phyloP scores from a whole-genome alignment of 768 basidiomycete species.

The Lactarius sp. region DNA sequence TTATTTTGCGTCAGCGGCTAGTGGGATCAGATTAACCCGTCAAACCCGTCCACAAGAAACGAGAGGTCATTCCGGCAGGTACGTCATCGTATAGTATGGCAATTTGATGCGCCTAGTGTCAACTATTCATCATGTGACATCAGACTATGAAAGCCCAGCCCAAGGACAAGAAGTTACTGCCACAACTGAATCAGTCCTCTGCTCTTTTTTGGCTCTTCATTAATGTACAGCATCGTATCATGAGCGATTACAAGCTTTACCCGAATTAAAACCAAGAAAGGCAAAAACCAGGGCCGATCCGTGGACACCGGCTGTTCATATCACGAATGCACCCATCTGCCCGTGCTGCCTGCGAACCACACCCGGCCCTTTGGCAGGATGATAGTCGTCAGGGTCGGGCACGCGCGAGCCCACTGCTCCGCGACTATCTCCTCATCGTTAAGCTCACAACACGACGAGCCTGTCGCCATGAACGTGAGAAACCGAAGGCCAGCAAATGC shows the following conservation, averaged over 20 bases:
- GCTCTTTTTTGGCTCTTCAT: neutral
- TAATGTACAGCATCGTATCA: neutral
- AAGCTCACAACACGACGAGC: constrained; percentile 21
- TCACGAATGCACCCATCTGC: constrained; percentile 18
- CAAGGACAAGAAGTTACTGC: too few species aligned
- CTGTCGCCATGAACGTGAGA: constrained; percentile 56
- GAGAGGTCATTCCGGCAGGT: too few species aligned
- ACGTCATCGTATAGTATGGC: too few species aligned
- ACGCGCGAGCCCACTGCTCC: constrained; percentile 49
- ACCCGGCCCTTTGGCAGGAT: constrained; percentile 59
- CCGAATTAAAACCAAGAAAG: neutral
- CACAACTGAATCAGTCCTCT: too few species aligned
- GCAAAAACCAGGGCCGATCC: neutral
- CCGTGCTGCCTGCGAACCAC: constrained; percentile 43
- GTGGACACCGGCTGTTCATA: neutral
- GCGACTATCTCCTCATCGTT: constrained; percentile 49
- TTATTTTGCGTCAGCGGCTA: too few species aligned
- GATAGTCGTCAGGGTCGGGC: constrained; percentile 58
- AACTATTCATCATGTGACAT: too few species aligned
- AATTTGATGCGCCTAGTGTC: too few species aligned
- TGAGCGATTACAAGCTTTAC: neutral
- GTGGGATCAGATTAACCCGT: too few species aligned
- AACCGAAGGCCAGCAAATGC: constrained; percentile 42
- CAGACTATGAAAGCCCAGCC: too few species aligned
- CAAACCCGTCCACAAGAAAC: too few species aligned